These are phyloP conservation scores for Termitomyces sp. DNA, from an alignment of 768 basidiomycete species.

Conservation along the genomic window DNA sequence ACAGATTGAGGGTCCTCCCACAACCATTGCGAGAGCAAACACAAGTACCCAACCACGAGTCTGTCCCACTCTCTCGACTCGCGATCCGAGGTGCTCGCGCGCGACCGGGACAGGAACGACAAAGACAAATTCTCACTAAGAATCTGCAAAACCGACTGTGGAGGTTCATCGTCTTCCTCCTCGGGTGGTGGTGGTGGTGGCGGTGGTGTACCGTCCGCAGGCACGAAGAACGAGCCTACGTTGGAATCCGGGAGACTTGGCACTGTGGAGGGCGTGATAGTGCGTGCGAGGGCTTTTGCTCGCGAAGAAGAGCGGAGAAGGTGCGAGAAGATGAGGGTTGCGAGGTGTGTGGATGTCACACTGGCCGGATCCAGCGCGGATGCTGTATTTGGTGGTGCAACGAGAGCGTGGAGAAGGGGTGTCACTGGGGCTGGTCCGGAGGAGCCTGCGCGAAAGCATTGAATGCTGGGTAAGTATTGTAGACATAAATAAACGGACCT, in stretches of 20 bases:
- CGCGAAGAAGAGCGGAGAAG: constrained; percentile 68
- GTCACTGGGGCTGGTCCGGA: constrained; percentile 49
- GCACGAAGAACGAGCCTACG: constrained; percentile 62
- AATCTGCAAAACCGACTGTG: constrained; percentile 77
- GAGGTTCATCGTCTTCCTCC: constrained; percentile 57
- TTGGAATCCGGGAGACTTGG: constrained; percentile 28
- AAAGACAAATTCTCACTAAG: constrained; percentile 89
- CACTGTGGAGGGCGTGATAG: constrained; percentile 53
- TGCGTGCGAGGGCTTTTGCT: constrained; percentile 62
- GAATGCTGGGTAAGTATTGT: neutral
- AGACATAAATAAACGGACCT: constrained; percentile 20
- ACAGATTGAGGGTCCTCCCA: constrained; percentile 95
- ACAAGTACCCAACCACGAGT: constrained; percentile 82
- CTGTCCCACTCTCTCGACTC: constrained; percentile 90
- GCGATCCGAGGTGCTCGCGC: constrained; percentile 61
- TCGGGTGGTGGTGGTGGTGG: constrained; percentile 29
- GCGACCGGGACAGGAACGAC: constrained; percentile 73
- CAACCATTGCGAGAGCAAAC: constrained; percentile 85
- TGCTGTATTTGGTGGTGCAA: constrained; percentile 58
- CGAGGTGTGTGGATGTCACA: constrained; percentile 68
- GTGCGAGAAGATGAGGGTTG: constrained; percentile 77
- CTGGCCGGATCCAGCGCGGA: constrained; percentile 48
- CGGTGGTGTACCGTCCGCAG: constrained; percentile 60
- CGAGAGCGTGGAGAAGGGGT: constrained; percentile 69
- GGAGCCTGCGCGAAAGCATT: constrained; percentile 21